Conservation (phyloP, 768 basidiomycete species). For the Galerina marginata region DNA sequence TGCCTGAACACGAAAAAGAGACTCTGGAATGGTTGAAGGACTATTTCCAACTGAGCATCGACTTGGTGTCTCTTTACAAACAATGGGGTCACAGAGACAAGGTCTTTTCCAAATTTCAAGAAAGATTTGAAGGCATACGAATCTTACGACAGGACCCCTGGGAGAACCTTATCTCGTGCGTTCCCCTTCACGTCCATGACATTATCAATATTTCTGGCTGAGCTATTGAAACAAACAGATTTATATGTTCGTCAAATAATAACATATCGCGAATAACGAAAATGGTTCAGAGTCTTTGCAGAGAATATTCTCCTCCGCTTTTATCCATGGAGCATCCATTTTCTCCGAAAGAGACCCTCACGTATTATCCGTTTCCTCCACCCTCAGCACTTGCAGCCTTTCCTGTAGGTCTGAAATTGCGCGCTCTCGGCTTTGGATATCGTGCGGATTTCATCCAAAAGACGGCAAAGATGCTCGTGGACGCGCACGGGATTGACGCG, state of each 20-base stretch:
- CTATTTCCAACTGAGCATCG: constrained; percentile 89
- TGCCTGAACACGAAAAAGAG: constrained; percentile 55
- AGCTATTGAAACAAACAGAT: constrained; percentile 51
- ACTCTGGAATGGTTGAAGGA: constrained; percentile 78
- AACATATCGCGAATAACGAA: constrained; percentile 94
- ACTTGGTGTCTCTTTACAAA: constrained; percentile 71
- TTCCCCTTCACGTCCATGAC: constrained; percentile 20
- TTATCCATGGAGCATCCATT: constrained; percentile 50
- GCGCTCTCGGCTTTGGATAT: constrained; percentile 93
- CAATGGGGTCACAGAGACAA: constrained; percentile 78
- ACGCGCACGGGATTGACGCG: constrained; percentile 44
- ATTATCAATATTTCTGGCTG: neutral
- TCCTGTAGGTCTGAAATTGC: constrained; percentile 65
- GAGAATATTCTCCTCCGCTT: constrained; percentile 73
- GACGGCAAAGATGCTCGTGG: constrained; percentile 80
- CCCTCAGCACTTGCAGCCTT: constrained; percentile 70
- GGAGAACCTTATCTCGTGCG: constrained; percentile 94
- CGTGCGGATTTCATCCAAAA: constrained; percentile 88
- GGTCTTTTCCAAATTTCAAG: constrained; percentile 69
- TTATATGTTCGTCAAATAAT: constrained; percentile 98
- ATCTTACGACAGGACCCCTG: constrained; percentile 93
- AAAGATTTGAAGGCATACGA: constrained; percentile 80
- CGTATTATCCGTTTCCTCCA: constrained; percentile 85
- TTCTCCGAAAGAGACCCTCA: constrained; percentile 29
- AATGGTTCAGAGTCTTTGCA: constrained; percentile 87